Base-by-base conservation (phyloP, 2,329 filamentous ascomycete species). In the Trichoderma oligosporum region DNA sequence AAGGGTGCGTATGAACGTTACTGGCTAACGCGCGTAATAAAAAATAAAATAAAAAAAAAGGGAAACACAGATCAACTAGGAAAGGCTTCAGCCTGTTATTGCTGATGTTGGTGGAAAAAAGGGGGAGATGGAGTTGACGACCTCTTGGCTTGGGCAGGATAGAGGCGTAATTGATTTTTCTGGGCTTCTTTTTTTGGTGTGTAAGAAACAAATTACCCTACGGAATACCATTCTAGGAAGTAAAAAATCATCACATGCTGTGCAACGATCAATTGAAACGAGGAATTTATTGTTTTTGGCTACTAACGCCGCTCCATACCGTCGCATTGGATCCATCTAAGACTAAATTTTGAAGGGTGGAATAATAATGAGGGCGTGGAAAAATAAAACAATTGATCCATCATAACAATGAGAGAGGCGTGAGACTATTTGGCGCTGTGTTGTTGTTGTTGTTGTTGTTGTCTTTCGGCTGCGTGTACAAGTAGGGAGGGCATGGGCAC, bases 211-310 rank as follows among this genome's bases (percentile, higher is more conserved):
- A 52, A n/a, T n/a, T 52, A 14, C 14, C 20, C 47, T 38, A 51
- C 33, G 47, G 25, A 18, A 12, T 51, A 16, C 51, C 51, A 22
- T 22, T 55, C 41, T 38, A 55, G 51, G 51, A 55, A 55, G 51
- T 55, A 45, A 36, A 55, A 46, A 18, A 36, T 25, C 51, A 55
- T 36, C 39, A 54, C 31, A 55, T 46, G 51, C 51, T 11, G 51
- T 29, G 51, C 27, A 29, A 36, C 41, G 18, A 38, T 36, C 9
- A 33, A 25, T 1, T 11, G 25, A 47, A 47, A 33, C 31, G 20
- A 25, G 45, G 39, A 42, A 44, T 36, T n/a, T 12, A 35, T 18
- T n/a, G 20, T 35, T 24, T 18, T 44, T n/a, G 7, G 9, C 31
- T 53, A n/a, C 9, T 35, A 38, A 38, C 20, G 41, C 41, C 51